These are phyloP conservation scores for Teratosphaeria destructans DNA, from an alignment of 2,329 filamentous ascomycete genomes.

Conservation along the genomic window DNA sequence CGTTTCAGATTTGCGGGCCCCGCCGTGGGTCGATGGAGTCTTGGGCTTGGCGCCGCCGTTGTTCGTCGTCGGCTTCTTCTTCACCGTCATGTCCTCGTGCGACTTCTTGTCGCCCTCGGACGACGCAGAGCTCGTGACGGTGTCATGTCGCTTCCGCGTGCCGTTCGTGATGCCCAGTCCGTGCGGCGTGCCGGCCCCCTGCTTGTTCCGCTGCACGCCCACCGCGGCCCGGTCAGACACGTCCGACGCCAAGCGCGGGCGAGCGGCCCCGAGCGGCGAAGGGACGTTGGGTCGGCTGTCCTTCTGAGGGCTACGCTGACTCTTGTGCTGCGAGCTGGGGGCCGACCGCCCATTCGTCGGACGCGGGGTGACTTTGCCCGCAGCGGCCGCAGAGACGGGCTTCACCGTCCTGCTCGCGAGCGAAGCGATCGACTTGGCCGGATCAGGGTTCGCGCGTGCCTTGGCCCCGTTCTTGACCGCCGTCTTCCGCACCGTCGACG, in stretches of 20 bases:
- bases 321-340: slow-evolving; percentile 21
- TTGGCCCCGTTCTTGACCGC: slow-evolving; percentile 10
- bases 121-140: slow-evolving; percentile 17
- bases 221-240: slow-evolving; percentile 24
- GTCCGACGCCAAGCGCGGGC: slow-evolving; percentile 51
- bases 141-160: slow-evolving; percentile 23
- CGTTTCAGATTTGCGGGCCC: slow-evolving; percentile 20
- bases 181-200: slow-evolving; percentile 32
- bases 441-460: slow-evolving; percentile 3
- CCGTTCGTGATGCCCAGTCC: slow-evolving; percentile 33
- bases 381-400: slow-evolving; percentile 6
- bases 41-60: slow-evolving; percentile 28
- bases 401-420: slow-evolving; percentile 9
- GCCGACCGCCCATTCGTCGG: slow-evolving; percentile 13
- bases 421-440: slow-evolving; percentile 12
- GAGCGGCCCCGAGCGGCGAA: slow-evolving; percentile 51
- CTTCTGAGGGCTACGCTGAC: slow-evolving; percentile 28
- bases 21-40: slow-evolving; percentile 6
- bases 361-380: slow-evolving; percentile 18
- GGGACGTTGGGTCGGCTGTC: slow-evolving; percentile 50
- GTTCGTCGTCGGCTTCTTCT: slow-evolving; percentile 24
- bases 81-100: neutral
- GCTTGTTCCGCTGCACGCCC: slow-evolving; percentile 16
- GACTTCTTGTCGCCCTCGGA: slow-evolving; percentile 13
- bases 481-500: slow-evolving; percentile 15